These are phyloP conservation scores for Hyaloperonospora arabidopsidis DNA, from an alignment of 352 stramenopile genomes.

Conservation along the genomic window DNA sequence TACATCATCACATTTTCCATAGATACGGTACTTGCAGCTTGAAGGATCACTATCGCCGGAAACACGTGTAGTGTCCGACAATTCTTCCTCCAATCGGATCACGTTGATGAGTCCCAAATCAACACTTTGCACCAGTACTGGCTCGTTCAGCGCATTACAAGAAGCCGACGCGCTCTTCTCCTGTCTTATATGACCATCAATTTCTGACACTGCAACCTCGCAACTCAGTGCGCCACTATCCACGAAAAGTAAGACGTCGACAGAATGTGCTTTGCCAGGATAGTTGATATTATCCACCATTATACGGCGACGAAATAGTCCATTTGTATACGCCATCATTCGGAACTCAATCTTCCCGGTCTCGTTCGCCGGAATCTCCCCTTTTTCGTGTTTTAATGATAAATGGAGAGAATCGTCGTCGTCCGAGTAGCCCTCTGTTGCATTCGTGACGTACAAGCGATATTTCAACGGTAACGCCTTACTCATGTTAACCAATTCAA, in stretches of 20 bases:
- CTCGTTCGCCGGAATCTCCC: constrained; percentile 56
- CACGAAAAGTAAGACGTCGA: constrained; percentile 79
- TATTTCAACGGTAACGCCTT: constrained; percentile 72
- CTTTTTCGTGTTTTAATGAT: constrained; percentile 61
- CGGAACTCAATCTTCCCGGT: constrained; percentile 48
- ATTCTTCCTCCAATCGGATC: constrained; percentile 64
- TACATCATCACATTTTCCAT: constrained; percentile 23
- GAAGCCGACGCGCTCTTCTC: background rate
- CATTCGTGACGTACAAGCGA: constrained; percentile 57
- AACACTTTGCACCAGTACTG: constrained; percentile 18
- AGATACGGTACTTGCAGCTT: constrained; percentile 59
- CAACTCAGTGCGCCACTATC: constrained; percentile 59
- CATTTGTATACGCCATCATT: constrained; percentile 59
- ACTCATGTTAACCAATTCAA: constrained; percentile 78
- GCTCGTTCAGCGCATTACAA: constrained; percentile 4
- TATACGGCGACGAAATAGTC: constrained; percentile 72
- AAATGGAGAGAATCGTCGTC: constrained; percentile 65
- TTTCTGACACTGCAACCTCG: constrained; percentile 19
- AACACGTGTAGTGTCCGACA: constrained; percentile 25
- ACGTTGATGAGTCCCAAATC: constrained; percentile 63
- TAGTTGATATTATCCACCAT: constrained; percentile 82
- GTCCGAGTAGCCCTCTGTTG: constrained; percentile 67
- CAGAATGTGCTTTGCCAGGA: constrained; percentile 62
- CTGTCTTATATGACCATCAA: background rate
- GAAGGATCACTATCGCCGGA: constrained; percentile 29